Base-by-base conservation (phyloP, 1,284 basidiomycete genomes). In the Tylopilus sp. region DNA sequence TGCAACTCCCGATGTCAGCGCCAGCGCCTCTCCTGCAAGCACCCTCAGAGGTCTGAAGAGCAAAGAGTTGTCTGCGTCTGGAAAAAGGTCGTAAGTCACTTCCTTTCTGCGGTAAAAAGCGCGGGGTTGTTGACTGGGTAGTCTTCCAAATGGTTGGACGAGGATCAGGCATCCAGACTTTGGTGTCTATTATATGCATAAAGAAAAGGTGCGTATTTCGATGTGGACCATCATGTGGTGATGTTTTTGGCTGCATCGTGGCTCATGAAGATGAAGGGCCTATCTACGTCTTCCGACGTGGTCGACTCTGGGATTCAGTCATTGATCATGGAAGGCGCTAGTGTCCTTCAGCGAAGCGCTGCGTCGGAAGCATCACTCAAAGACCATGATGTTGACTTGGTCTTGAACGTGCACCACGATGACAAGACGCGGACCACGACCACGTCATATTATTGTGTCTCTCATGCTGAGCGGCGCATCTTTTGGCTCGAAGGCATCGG, bases 401-500 rank as follows among this genome's bases (percentile, higher is more conserved):
- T 78, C 22, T 54, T 76, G 57, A 58, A 72, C n/a, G 66, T 61
- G 6, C 70, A 49, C 4, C 3, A 63, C 13, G 53, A n/a, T 10
- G 51, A 54, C 4, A 59, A 49, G 12, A n/a, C 22, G 47, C 47
- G 61, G 18, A 10, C 16, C 9, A 32, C 51, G 57, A 44, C 53
- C 56, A 64, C 58, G 12, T 77, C 29, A 29, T 29, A 77, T 61
- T 78, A 77, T 58, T 75, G 76, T 38, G 74, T 73, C 12, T 79
- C 75, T 26, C 75, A 77, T 54, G 54, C 8, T 1, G 74, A 76
- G 41, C 74, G 71, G 51, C 61, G 72, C 16, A 47, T 77, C 24
- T 79, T 79, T 64, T 77, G 75, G 75, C 66, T 77, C 10, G 69
- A 78, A 54, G 72, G 59, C 24, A 59, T 72, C 15, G 71, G 58